Conservation (phyloP, 106 monocot species). For the Dendrobium officinale region DNA sequence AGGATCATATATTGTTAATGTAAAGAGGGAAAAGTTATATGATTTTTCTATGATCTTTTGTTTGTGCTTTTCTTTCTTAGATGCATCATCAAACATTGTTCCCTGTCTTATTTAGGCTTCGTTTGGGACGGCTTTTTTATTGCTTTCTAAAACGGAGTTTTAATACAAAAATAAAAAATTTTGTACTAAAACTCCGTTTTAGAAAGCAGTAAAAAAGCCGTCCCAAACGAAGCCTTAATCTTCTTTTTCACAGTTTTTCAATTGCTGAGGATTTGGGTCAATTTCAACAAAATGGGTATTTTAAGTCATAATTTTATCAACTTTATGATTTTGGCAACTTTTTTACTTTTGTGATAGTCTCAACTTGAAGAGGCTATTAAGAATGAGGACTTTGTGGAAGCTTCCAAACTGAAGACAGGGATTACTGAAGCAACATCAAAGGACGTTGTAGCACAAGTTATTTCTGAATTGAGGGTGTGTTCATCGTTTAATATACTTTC, state of each 20-base stretch:
- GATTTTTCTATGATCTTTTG: not conserved
- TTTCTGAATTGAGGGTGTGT: constrained; percentile 63
- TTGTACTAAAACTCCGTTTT: too few relatives aligned
- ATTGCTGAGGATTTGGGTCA: too few relatives aligned
- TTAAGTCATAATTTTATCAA: not conserved
- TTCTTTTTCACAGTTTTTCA: not conserved
- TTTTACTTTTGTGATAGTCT: constrained; percentile 36
- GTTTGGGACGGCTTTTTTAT: too few relatives aligned
- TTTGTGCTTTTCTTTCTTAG: not conserved
- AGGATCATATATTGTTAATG: not conserved
- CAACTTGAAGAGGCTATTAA: constrained; percentile 94
- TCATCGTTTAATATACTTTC: not conserved
- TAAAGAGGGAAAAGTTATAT: not conserved
- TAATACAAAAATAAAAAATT: too few relatives aligned
- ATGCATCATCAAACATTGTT: not conserved
- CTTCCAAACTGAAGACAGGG: constrained; percentile 62
- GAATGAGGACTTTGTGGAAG: constrained; percentile 83
- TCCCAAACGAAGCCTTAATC: too few relatives aligned
- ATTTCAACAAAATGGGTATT: not conserved
- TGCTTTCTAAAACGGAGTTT: too few relatives aligned
- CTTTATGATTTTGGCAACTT: not conserved
- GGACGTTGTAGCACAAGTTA: constrained; percentile 59
- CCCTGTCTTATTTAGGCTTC: too few relatives aligned
- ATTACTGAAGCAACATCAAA: constrained; percentile 64
- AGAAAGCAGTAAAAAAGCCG: too few relatives aligned